These are phyloP conservation scores for Salix exigua DNA, from an alignment of 345 rosid species.

Conservation along the genomic window DNA sequence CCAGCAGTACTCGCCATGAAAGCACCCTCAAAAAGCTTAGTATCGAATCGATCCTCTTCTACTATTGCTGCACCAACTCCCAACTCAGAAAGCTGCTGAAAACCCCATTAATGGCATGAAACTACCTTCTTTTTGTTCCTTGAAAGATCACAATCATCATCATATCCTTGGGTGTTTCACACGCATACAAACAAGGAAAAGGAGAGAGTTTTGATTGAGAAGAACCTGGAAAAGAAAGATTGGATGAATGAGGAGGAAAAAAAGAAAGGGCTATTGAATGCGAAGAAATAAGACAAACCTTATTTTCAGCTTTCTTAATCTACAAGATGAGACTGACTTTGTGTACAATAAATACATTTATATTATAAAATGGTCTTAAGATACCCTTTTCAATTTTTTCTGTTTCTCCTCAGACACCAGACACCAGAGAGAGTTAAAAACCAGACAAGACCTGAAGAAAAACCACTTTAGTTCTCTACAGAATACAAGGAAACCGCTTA, in stretches of 20 bases:
- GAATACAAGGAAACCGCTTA: slow-evolving; percentile 14
- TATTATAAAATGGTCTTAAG: slow-evolving; percentile 50
- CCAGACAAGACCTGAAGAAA: slow-evolving; percentile 19
- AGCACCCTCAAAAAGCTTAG: slow-evolving; percentile 17
- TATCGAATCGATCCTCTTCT: neutral
- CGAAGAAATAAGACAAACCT: slow-evolving; percentile 34
- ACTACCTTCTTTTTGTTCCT: slow-evolving; percentile 21
- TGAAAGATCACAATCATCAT: slow-evolving; percentile 31
- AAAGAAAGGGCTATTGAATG: slow-evolving; percentile 25
- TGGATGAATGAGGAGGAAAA: slow-evolving; percentile 19
- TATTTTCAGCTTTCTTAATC: slow-evolving; percentile 16
- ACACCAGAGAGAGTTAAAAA: neutral
- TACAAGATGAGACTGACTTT: slow-evolving; percentile 24
- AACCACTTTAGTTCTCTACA: slow-evolving; percentile 2
- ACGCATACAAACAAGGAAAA: slow-evolving; percentile 2
- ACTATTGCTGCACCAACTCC: neutral
- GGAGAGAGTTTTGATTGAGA: slow-evolving; percentile 35
- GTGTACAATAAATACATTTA: slow-evolving; percentile 3
- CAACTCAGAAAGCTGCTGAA: slow-evolving; percentile 22
- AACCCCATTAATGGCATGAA: slow-evolving; percentile 42
- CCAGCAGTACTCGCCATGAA: slow-evolving; percentile 44
- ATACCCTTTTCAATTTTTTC: slow-evolving; percentile 32
- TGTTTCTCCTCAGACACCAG: slow-evolving; percentile 17
- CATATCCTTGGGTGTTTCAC: neutral
- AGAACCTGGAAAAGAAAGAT: slow-evolving; percentile 14